Percentiles rank a stretch among this genome's conserved stretches.
Evolutionary conservation across 2,329 filamentous ascomycete genomes (phyloP).

Genomic region (Gnomoniopsis smithogilvyi): DNA sequence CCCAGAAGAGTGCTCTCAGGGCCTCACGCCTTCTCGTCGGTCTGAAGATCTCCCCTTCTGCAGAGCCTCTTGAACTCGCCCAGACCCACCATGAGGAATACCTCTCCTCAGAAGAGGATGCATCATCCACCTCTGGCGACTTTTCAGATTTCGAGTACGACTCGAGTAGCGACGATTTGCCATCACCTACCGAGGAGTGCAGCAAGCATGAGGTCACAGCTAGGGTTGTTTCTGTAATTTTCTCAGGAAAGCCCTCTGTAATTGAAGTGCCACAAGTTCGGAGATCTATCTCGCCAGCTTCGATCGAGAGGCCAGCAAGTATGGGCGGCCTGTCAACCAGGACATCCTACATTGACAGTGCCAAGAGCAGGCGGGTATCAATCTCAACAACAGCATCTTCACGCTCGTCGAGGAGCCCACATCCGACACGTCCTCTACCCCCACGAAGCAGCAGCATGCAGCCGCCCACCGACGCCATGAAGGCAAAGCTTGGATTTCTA

Average conservation of each 20-base stretch:
- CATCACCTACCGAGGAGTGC: slow-evolving; percentile 24
- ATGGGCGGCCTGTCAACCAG: slow-evolving; percentile 1
- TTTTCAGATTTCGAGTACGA: slow-evolving; percentile 53
- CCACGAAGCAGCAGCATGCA: slow-evolving; percentile 42
- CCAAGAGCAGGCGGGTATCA: slow-evolving; percentile 27
- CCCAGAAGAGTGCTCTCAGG: slow-evolving; percentile 47
- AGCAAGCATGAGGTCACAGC: slow-evolving; percentile 54
- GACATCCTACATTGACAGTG: slow-evolving; percentile 20
- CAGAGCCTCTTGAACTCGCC: slow-evolving; percentile 32
- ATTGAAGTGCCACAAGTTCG: slow-evolving; percentile 44
- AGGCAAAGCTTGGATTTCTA: slow-evolving; percentile 43
- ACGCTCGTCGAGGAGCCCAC: slow-evolving; percentile 21
- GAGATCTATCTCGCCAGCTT: slow-evolving; percentile 42
- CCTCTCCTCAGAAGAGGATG: slow-evolving; percentile 64
- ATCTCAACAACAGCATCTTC: slow-evolving; percentile 31
- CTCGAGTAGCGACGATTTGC: slow-evolving; percentile 21
- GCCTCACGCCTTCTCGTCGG: slow-evolving; percentile 41
- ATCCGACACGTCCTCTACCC: slow-evolving; percentile 24
- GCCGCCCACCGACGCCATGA: slow-evolving; percentile 29
- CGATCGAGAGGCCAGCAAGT: slow-evolving; percentile 28
- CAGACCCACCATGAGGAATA: slow-evolving; percentile 56
- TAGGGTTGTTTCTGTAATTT: slow-evolving; percentile 56
- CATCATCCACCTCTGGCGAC: slow-evolving; percentile 59
- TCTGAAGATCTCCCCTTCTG: slow-evolving; percentile 29
- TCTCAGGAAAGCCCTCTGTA: slow-evolving; percentile 56